Conservation (phyloP, 163 green algal species). For the Scenedesmus sp. region DNA sequence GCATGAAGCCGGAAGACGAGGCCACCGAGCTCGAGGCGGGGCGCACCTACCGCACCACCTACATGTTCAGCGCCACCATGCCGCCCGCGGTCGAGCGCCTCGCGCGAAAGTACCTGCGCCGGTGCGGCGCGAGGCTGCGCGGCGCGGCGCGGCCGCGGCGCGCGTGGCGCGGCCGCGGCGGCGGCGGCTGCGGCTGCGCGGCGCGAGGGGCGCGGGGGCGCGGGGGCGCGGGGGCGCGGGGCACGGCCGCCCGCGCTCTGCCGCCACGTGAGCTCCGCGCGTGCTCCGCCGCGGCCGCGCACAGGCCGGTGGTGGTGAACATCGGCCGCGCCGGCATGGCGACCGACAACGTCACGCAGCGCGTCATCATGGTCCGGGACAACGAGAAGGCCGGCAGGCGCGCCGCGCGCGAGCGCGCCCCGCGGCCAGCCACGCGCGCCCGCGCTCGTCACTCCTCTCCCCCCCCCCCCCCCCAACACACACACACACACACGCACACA, state of each 20-base stretch:
- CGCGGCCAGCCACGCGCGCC: too few relatives aligned
- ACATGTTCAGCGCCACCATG: constrained; percentile 94
- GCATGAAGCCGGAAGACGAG: constrained; percentile 93
- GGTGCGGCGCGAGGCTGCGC: constrained; percentile 23
- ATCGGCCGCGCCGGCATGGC: constrained; percentile 91
- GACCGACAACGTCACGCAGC: constrained; percentile 93
- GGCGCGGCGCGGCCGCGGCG: too few relatives aligned
- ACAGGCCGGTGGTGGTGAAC: constrained; percentile 85
- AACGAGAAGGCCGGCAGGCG: constrained; percentile 85
- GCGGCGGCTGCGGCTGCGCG: too few relatives aligned
- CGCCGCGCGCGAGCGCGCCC: too few relatives aligned
- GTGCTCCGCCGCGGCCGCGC: too few relatives aligned
- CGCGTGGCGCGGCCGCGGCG: too few relatives aligned
- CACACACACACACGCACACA: too few relatives aligned
- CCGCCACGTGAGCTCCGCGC: too few relatives aligned
- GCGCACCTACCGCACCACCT: constrained; percentile 94
- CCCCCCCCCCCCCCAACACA: background rate
- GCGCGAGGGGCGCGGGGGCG: too few relatives aligned
- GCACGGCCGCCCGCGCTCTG: too few relatives aligned
- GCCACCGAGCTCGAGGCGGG: constrained; percentile 64
- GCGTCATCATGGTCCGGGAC: constrained; percentile 81
- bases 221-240: too few relatives aligned
- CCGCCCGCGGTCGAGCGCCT: constrained; percentile 86
- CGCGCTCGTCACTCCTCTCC: background rate
- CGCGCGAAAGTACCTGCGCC: constrained; percentile 92